A percentile compares a stretch with the other conserved stretches of the same genome.
Evolutionary conservation across 805 yeast genomes (phyloP).

Genomic region (Candida sakaeoensis): DNA sequence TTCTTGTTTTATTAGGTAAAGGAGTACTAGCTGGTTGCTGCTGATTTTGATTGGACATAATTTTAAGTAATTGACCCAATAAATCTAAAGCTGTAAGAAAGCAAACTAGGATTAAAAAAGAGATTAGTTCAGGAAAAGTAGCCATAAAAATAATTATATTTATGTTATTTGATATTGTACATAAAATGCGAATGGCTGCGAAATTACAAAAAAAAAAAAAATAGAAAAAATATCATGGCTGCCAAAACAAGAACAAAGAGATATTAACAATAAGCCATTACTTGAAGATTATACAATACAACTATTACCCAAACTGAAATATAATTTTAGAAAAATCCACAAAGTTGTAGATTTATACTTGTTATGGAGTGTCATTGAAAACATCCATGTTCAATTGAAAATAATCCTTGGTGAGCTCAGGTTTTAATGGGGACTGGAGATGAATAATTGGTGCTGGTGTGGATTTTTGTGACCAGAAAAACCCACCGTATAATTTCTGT

Average conservation of each 20-base stretch:
- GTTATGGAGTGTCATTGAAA: neutral
- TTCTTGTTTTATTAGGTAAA: neutral
- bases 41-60: too few relatives aligned
- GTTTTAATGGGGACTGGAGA: neutral
- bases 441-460: neutral
- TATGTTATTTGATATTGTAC: neutral
- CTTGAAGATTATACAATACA: too few relatives aligned
- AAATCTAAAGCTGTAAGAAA: slow-evolving; percentile 9
- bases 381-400: slow-evolving; percentile 1
- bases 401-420: neutral
- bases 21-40: too few relatives aligned
- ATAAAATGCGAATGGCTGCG: slow-evolving; percentile 1
- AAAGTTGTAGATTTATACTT: neutral
- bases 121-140: slow-evolving; percentile 7
- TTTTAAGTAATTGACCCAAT: slow-evolving; percentile 4
- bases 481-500: neutral
- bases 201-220: slow-evolving; percentile 8
- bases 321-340: too few relatives aligned
- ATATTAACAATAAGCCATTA: neutral
- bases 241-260: slow-evolving; percentile 1
- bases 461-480: neutral
- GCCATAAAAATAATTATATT: slow-evolving; percentile 8
- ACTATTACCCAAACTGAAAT: too few relatives aligned
- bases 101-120: slow-evolving; percentile 10
- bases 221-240: too few relatives aligned